These are phyloP conservation scores for Boletus rex-veris DNA, from an alignment of 768 basidiomycete species.

Conservation along the genomic window DNA sequence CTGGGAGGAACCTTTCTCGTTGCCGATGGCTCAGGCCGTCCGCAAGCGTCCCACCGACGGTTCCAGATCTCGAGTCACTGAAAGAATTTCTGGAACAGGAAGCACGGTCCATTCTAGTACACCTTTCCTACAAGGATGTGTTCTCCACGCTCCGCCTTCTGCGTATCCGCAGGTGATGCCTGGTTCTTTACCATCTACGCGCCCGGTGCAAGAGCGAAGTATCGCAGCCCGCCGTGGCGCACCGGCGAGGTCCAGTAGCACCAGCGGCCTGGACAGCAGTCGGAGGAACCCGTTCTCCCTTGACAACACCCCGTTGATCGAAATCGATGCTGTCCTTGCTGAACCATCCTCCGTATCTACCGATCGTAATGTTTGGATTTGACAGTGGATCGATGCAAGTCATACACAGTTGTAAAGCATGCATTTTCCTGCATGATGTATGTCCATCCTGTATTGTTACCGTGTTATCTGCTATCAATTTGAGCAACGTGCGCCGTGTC, in stretches of 20 bases:
- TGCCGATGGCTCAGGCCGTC: not conserved
- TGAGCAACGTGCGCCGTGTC: too few species aligned
- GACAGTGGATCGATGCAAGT: not conserved
- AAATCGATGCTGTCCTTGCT: not conserved
- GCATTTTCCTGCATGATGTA: constrained; percentile 2
- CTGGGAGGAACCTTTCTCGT: not conserved
- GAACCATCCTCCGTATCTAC: not conserved
- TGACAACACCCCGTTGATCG: constrained; percentile 1
- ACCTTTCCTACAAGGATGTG: not conserved
- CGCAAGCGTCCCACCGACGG: not conserved
- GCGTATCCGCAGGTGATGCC: constrained; percentile 30
- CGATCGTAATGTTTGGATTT: not conserved
- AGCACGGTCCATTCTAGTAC: not conserved
- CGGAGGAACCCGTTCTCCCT: constrained; percentile 4
- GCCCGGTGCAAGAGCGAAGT: not conserved
- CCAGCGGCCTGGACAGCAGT: not conserved
- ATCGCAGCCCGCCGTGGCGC: not conserved
- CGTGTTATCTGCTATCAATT: not conserved
- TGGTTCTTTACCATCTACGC: constrained; percentile 16
- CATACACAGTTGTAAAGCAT: not conserved
- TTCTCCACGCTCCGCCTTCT: constrained; percentile 21
- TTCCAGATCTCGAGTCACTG: not conserved
- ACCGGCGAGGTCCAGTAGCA: not conserved
- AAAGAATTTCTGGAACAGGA: not conserved
- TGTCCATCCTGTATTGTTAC: not conserved